Base-by-base conservation (phyloP, 2,329 filamentous ascomycete species). In the Aspergillus carbonarius region DNA sequence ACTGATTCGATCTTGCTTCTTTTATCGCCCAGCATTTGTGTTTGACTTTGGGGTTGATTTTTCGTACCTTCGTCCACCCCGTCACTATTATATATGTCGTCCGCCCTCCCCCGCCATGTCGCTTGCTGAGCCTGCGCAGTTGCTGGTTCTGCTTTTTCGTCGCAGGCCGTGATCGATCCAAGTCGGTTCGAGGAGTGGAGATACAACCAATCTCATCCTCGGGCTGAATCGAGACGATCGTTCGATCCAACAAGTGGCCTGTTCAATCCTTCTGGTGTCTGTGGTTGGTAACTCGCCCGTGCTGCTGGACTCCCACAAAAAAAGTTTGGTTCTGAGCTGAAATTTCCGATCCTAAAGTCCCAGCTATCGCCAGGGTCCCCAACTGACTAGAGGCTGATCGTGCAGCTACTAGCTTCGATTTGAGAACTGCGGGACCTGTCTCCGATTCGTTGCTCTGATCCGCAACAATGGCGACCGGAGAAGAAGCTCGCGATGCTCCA, bases 101-200 rank as follows among this genome's bases (percentile, higher is more conserved):
- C 10, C 37, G 18, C 15, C 37, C n/a, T 25, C 40, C 37, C 51
- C 30, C 39, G 18, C 30, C 51, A 54, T 42, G 51, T 54, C 17
- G 13, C 15, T 18, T 54, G 51, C 17, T 42, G 51, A 54, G n/a
- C n/a, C 27, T 30, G 23, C 37, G 40, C 51, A 25, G 51, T 54
- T 27, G 51, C 37, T 37, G 51, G 51, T 54, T 54, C 51, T 54
- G 51, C 51, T 44, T 54, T 23, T 54, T n/a, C 35, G 18, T 44
- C 17, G 51, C 51, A 54, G 51, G 51, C 51, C 37, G 51, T 54
- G 51, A 44, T 54, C 17, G 32, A 23, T 32, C 9, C 17, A 17
- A 48, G 44, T 30, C 25, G 44, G n/a, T 30, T 30, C 44, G 44
- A 48, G 44, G 44, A 17, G 44, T 48, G 44, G 44, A 30, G 44